Percentiles rank a stretch among this genome's conserved stretches.
Evolutionary conservation across 1,139 yeast genomes (phyloP).

Genomic region (Yamadazyma taylorii): DNA sequence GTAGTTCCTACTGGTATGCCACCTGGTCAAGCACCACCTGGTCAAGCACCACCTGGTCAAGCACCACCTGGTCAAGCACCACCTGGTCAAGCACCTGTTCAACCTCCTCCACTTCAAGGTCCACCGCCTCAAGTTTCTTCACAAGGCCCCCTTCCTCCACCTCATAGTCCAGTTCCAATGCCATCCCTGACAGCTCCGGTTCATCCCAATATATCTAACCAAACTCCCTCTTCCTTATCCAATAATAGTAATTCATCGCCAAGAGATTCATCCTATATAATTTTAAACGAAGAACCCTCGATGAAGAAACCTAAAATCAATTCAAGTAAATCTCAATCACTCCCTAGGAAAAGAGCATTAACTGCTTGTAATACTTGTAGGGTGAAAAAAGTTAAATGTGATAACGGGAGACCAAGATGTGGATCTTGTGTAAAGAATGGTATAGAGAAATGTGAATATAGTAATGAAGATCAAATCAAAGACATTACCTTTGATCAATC

Average conservation of each 20-base stretch:
- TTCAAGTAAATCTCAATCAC: neutral
- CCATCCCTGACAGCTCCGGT: no score
- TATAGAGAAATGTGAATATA: conserved; percentile 31
- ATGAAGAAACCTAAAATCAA: conserved; percentile 6
- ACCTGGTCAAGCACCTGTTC: neutral
- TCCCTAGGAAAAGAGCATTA: conserved; percentile 38
- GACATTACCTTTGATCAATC: conserved; percentile 30
- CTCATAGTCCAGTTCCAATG: neutral
- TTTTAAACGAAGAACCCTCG: conserved; percentile 5
- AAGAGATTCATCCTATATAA: neutral
- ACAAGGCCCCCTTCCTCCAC: neutral
- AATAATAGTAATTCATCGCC: conserved; percentile 1
- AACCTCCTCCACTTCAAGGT: no score
- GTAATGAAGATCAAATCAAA: conserved; percentile 28
- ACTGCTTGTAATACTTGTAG: conserved; percentile 53
- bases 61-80: neutral
- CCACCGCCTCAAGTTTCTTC: neutral
- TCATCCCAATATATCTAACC: neutral
- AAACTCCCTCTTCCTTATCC: conserved; percentile 3
- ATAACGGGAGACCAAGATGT: conserved; percentile 50
- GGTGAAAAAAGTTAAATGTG: conserved; percentile 50
- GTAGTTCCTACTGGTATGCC: no score
- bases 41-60: neutral
- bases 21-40: neutral
- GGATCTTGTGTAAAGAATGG: conserved; percentile 47